Percentiles rank a stretch among this genome's conserved stretches.
These are phyloP conservation scores for Catharanthus roseus DNA, from an alignment of 257 asterid species.

Conservation along the genomic window DNA sequence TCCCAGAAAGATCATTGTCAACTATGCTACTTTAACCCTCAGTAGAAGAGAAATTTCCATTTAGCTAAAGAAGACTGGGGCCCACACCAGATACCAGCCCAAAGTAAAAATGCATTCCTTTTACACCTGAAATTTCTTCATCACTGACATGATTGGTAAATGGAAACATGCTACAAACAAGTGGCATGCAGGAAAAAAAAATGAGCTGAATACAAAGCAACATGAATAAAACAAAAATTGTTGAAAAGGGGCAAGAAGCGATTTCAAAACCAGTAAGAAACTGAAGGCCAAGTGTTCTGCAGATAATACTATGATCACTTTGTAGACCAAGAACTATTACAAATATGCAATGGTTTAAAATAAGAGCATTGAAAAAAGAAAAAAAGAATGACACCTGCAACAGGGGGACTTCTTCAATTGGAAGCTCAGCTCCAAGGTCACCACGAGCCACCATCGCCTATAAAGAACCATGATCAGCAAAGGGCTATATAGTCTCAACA, in stretches of 20 bases:
- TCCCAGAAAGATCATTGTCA: background rate
- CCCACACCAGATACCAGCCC: background rate
- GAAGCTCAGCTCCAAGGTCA: constrained; percentile 99
- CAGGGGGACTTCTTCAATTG: constrained; percentile 95
- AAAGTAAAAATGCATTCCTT: background rate
- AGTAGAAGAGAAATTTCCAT: background rate
- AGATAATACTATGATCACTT: background rate
- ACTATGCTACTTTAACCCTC: too few relatives aligned
- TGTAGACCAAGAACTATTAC: background rate
- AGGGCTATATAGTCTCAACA: background rate
- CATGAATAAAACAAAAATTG: background rate
- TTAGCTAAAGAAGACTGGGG: background rate
- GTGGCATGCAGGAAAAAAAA: background rate
- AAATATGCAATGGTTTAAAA: background rate
- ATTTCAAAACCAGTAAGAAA: background rate
- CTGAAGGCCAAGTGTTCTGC: background rate
- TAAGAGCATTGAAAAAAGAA: background rate
- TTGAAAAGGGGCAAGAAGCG: too few relatives aligned
- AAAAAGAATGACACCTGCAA: constrained; percentile 62
- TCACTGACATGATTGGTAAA: background rate
- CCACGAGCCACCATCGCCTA: constrained; percentile 99
- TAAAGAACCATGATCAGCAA: constrained; percentile 19
- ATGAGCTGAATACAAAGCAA: background rate
- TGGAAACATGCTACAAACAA: background rate
- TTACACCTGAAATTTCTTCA: background rate